A percentile compares a stretch with the other conserved stretches of the same genome.
phyloP scores from a whole-genome alignment of 83 land plant species.

The Isoetes engelmannii region DNA sequence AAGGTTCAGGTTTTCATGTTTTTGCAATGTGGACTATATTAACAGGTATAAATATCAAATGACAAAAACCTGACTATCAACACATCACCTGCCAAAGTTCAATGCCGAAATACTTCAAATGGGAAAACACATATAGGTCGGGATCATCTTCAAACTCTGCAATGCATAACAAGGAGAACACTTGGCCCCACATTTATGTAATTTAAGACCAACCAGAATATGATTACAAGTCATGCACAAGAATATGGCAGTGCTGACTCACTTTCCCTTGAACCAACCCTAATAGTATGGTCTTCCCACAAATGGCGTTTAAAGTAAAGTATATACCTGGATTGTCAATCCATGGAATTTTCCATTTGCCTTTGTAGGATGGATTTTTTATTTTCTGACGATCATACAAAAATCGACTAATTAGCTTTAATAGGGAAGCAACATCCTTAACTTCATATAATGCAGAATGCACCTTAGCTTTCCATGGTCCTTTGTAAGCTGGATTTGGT shows the following conservation, averaged over 20 bases:
- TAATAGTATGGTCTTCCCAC: too few species aligned
- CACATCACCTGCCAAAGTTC: conserved; percentile 92
- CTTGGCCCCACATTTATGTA: too few species aligned
- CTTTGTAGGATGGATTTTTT: conserved; percentile 85
- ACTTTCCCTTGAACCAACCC: too few species aligned
- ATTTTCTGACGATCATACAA: conserved; percentile 48
- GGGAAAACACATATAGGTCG: conserved; percentile 90
- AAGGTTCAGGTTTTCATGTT: too few species aligned
- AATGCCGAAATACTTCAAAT: conserved; percentile 81
- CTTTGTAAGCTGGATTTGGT: conserved; percentile 78
- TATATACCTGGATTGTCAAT: conserved; percentile 84
- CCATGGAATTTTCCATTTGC: conserved; percentile 81
- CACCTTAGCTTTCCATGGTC: conserved; percentile 82
- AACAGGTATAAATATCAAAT: too few species aligned
- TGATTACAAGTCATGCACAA: too few species aligned
- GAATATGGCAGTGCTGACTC: too few species aligned
- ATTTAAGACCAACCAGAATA: too few species aligned
- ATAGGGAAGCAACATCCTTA: too few species aligned
- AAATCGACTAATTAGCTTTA: conserved; percentile 1
- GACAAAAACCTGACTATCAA: too few species aligned
- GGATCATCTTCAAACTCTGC: conserved; percentile 99
- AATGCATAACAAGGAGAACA: background rate
- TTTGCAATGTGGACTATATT: too few species aligned
- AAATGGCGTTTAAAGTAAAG: background rate
- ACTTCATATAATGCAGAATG: background rate